phyloP scores from a whole-genome alignment of 139 green algal genomes.

The Picochlorum sp. region DNA sequence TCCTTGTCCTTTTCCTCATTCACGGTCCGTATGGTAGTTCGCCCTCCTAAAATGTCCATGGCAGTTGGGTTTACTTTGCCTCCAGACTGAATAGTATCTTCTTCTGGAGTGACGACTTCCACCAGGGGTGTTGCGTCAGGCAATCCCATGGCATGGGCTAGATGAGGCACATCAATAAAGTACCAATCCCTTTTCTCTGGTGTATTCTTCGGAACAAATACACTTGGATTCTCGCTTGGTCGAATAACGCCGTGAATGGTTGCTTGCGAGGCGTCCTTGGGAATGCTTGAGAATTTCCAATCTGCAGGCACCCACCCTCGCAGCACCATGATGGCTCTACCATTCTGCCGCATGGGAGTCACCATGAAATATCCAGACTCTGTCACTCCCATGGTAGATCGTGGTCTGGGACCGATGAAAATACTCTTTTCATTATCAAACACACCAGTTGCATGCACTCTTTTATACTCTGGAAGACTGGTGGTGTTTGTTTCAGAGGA shows the following conservation, averaged over 20 bases:
- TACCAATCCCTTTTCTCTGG: conserved; percentile 32
- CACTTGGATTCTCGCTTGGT: conserved; percentile 47
- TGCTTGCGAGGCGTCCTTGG: conserved; percentile 14
- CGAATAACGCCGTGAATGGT: conserved; percentile 50
- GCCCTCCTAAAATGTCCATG: conserved; percentile 28
- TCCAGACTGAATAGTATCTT: neutral
- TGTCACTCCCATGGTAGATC: conserved; percentile 26
- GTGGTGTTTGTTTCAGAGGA: too few relatives aligned
- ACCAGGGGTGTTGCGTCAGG: conserved; percentile 44
- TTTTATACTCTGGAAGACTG: conserved; percentile 30
- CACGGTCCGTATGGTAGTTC: neutral
- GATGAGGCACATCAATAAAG: conserved; percentile 52
- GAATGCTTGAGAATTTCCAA: conserved; percentile 34
- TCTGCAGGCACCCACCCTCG: conserved; percentile 62
- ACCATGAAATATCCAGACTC: conserved; percentile 48
- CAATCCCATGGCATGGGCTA: conserved; percentile 37
- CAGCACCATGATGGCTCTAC: conserved; percentile 51
- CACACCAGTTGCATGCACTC: conserved; percentile 33
- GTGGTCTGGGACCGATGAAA: conserved; percentile 57
- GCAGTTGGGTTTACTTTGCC: conserved; percentile 10
- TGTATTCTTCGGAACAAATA: conserved; percentile 65
- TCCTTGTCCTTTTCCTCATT: conserved; percentile 10
- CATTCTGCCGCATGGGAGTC: conserved; percentile 45
- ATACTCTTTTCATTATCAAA: conserved; percentile 44
- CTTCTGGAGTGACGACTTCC: conserved; percentile 26